Base-by-base conservation (phyloP, 192 early-diverging fungal species). In the Umbelopsis sp. region DNA sequence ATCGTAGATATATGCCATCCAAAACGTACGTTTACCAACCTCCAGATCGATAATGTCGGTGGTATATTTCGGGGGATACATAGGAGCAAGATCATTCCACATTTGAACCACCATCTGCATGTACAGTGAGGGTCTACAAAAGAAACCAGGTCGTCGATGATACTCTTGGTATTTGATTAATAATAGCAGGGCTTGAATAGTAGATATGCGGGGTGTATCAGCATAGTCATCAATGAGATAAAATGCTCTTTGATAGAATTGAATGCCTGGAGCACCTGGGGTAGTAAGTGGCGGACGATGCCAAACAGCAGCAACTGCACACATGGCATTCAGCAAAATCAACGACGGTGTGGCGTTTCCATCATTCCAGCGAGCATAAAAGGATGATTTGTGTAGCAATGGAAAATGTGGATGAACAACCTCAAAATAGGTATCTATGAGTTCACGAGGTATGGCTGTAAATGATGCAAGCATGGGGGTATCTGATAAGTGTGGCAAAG, bases 101-200 rank as follows among this genome's bases (percentile, higher is more conserved):
- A 79, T 72, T 21, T 45, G 73, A 0, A 72, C 67, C 7, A 71
- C 66, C 70, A 75, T 68, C 16, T 69, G 70, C n/a, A 85, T 75
- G 36, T 82, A 81, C 71, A 83, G 70, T 51, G 81, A 82, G 11
- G 84, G 84, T 66, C 86, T 78, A 52, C 79, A 85, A 36, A 84
- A 83, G 56, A 86, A 88, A 25, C 86, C 86, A 25, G 81, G 75
- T 44, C 80, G 68, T 68, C 71, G 77, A 43, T 83, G 73, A 1
- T 77, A 76, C 65, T 88, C 86, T 45, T 88, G 84, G 49, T 84
- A 88, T 73, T 85, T 86, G 26, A 86, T 71, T 32, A 88, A 44
- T 52, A 88, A 65, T 12, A 88, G 45, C 14, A 85, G 65, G 1
- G 84, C 80, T 72, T 86, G 85, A 21, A 88, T 71, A 0, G 84